Evolutionary conservation across 768 basidiomycete species (phyloP).

Genomic region (Termitomyces heimii): DNA sequence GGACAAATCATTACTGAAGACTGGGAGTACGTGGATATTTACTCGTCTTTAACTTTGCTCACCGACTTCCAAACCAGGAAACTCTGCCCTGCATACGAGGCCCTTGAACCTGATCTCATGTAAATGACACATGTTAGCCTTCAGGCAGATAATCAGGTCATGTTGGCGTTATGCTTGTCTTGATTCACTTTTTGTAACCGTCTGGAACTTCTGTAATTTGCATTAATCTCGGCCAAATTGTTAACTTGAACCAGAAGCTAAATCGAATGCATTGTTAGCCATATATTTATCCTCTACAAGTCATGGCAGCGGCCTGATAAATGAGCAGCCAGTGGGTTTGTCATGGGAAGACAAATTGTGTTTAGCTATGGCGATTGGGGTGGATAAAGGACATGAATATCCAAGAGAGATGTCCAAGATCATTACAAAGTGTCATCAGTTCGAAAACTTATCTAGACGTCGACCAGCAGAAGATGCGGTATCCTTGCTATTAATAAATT

Average conservation of each 20-base stretch:
- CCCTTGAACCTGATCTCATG: not conserved
- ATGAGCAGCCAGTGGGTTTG: not conserved
- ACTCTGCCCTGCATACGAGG: not conserved
- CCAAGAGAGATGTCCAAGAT: not conserved
- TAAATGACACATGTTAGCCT: not conserved
- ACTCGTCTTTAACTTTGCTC: not conserved
- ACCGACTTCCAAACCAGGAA: not conserved
- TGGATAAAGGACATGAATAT: not conserved
- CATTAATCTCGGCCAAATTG: not conserved
- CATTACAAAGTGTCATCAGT: not conserved
- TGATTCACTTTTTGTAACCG: not conserved
- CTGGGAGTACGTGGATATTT: constrained; percentile 20
- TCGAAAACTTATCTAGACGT: not conserved
- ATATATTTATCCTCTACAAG: not conserved
- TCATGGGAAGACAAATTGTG: not conserved
- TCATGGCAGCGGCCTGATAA: too few relatives aligned
- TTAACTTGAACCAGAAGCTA: not conserved
- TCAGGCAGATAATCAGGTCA: too few relatives aligned
- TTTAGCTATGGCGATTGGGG: not conserved
- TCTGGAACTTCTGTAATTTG: not conserved
- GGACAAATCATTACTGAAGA: constrained; percentile 23
- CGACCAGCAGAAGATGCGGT: too few relatives aligned
- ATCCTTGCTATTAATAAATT: too few relatives aligned
- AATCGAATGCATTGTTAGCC: not conserved
- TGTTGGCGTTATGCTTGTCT: not conserved